These are phyloP conservation scores for Aphanomyces astaci DNA, from an alignment of 352 stramenopile genomes.

Conservation along the genomic window DNA sequence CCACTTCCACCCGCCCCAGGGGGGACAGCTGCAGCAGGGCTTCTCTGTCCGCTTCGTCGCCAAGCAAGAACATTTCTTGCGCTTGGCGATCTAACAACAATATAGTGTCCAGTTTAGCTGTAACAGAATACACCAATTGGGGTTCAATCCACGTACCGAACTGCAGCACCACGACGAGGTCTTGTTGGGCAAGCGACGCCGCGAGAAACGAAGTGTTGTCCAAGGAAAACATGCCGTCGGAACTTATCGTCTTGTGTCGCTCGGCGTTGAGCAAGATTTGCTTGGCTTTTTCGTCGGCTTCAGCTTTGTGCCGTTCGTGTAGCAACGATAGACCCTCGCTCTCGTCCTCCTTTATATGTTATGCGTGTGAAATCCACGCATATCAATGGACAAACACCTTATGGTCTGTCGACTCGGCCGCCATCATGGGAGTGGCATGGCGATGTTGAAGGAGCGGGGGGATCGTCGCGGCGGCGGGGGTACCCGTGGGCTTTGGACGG, in stretches of 20 bases:
- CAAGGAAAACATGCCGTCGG: slow-evolving; percentile 7
- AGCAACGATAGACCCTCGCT: not conserved
- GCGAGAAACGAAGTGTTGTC: slow-evolving; percentile 2
- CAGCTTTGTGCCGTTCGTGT: not conserved
- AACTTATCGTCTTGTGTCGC: not conserved
- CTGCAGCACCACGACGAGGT: not conserved
- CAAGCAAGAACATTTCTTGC: slow-evolving; percentile 14
- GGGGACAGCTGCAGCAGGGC: not conserved
- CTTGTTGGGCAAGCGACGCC: not conserved
- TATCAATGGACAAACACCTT: no score
- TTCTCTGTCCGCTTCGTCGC: slow-evolving; percentile 6
- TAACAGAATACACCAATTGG: not conserved
- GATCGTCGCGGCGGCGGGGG: not conserved
- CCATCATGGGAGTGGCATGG: no score
- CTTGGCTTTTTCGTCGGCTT: not conserved
- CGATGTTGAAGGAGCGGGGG: no score
- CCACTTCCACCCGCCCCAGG: not conserved
- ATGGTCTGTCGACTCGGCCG: no score
- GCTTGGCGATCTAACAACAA: not conserved
- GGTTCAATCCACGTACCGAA: not conserved
- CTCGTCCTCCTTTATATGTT: not conserved
- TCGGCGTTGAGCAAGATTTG: slow-evolving; percentile 8
- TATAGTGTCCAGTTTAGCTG: no score
- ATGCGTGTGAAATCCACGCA: not conserved
- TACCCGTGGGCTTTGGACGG: not conserved